Conservation (phyloP, 2,329 filamentous ascomycete genomes). For the Penicillium digitatum region DNA sequence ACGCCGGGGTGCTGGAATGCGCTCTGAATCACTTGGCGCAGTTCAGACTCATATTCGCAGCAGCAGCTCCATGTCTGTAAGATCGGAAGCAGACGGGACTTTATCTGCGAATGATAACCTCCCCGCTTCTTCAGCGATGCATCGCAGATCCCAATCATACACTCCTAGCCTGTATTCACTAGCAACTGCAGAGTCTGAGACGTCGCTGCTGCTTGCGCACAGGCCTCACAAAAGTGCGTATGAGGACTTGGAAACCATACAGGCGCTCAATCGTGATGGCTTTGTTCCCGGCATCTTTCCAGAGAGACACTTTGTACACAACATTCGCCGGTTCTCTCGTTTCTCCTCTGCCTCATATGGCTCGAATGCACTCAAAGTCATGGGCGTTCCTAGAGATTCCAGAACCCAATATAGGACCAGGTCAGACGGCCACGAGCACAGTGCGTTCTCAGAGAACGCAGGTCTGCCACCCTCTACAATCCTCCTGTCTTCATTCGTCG, state of each 20-base stretch:
- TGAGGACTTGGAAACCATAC: constrained; percentile 44
- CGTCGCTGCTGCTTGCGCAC: constrained; percentile 44
- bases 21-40: constrained; percentile 39
- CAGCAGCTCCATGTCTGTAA: constrained; percentile 43
- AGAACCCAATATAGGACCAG: constrained; percentile 30
- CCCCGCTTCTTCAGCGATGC: constrained; percentile 29
- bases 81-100: constrained; percentile 40
- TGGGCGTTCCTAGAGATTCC: constrained; percentile 40
- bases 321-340: constrained; percentile 45
- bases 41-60: constrained; percentile 42
- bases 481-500: constrained; percentile 66
- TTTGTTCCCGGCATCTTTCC: constrained; percentile 46
- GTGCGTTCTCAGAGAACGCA: constrained; percentile 45
- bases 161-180: constrained; percentile 47
- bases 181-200: constrained; percentile 43
- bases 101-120: constrained; percentile 31
- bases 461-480: constrained; percentile 46
- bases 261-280: constrained; percentile 43
- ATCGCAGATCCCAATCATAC: constrained; percentile 38
- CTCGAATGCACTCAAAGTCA: constrained; percentile 45
- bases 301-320: constrained; percentile 44
- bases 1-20: constrained; percentile 31
- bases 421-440: constrained; percentile 42
- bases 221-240: constrained; percentile 44
- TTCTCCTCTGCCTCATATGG: constrained; percentile 49